Evolutionary conservation across 805 yeast species (phyloP).

Genomic region (Sugiyamaella smithiae): DNA sequence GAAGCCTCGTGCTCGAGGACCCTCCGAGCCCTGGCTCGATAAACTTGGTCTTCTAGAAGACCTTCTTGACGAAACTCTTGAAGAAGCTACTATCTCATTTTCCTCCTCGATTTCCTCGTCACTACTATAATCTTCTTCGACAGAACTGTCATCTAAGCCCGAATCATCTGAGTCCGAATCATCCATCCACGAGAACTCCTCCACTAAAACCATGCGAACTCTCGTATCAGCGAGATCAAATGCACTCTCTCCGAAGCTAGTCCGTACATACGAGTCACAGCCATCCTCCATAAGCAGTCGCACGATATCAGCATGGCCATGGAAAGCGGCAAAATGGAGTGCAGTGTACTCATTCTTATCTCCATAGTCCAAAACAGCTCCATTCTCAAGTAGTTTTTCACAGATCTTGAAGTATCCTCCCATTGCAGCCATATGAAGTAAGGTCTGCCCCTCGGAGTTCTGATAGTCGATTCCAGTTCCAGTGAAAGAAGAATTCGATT

Average conservation of each 20-base stretch:
- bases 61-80: conserved; percentile 3
- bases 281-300: conserved; percentile 59
- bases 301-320: conserved; percentile 68
- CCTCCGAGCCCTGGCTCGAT: neutral
- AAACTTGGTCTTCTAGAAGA: conserved; percentile 5
- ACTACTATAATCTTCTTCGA: neutral
- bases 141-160: neutral
- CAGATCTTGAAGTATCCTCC: conserved; percentile 67
- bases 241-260: conserved; percentile 45
- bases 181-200: conserved; percentile 2
- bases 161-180: neutral
- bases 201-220: neutral
- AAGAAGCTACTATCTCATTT: neutral
- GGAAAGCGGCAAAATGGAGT: conserved; percentile 77
- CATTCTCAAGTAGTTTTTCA: conserved; percentile 58
- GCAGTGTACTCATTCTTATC: conserved; percentile 87
- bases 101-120: conserved; percentile 1
- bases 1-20: conserved; percentile 7
- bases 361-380: conserved; percentile 51
- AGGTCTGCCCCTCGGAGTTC: conserved; percentile 79
- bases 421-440: conserved; percentile 80
- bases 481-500: conserved; percentile 51
- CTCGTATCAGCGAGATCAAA: conserved; percentile 25
- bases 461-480: conserved; percentile 49
- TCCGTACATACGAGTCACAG: conserved; percentile 52